These are phyloP conservation scores for Aspergillus awamori DNA, from an alignment of 2,329 filamentous ascomycete species.

Conservation along the genomic window DNA sequence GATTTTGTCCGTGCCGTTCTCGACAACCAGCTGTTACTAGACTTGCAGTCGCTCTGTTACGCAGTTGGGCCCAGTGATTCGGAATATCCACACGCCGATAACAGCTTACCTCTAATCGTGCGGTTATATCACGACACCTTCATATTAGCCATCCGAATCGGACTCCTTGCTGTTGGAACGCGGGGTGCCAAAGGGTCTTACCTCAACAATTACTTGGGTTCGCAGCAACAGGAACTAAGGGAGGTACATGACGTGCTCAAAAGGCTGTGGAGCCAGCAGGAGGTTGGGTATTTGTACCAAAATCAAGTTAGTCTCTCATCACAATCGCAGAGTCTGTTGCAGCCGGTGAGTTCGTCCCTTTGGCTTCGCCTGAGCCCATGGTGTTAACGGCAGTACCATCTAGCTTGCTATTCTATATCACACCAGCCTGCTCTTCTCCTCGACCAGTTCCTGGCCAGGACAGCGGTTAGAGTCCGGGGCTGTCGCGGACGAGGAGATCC, in stretches of 20 bases:
- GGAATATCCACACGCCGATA: constrained; percentile 41
- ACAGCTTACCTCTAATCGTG: constrained; percentile 46
- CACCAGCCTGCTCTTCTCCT: constrained; percentile 55
- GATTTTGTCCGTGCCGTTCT: constrained; percentile 54
- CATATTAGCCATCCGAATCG: constrained; percentile 49
- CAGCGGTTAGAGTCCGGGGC: constrained; percentile 48
- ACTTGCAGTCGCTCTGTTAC: constrained; percentile 42
- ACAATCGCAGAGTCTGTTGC: constrained; percentile 43
- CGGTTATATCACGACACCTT: constrained; percentile 51
- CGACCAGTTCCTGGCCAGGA: constrained; percentile 56
- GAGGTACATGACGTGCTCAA: constrained; percentile 42
- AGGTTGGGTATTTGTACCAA: constrained; percentile 39
- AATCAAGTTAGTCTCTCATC: constrained; percentile 41
- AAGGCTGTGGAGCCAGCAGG: constrained; percentile 43
- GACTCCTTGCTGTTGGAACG: constrained; percentile 46
- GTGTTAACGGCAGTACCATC: constrained; percentile 14
- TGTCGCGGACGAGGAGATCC: constrained; percentile 46
- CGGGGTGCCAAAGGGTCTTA: constrained; percentile 38
- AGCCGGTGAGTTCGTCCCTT: constrained; percentile 43
- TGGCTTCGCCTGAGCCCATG: neutral
- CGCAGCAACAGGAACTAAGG: constrained; percentile 37
- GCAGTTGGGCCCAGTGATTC: constrained; percentile 38
- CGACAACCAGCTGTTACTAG: constrained; percentile 52
- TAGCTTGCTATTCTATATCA: constrained; percentile 51
- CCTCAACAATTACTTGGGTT: constrained; percentile 26